Percentiles rank a stretch among this genome's conserved stretches.
These are phyloP conservation scores for Ceratocystis diversiconidia DNA, from an alignment of 2,329 filamentous ascomycete species.

Conservation along the genomic window DNA sequence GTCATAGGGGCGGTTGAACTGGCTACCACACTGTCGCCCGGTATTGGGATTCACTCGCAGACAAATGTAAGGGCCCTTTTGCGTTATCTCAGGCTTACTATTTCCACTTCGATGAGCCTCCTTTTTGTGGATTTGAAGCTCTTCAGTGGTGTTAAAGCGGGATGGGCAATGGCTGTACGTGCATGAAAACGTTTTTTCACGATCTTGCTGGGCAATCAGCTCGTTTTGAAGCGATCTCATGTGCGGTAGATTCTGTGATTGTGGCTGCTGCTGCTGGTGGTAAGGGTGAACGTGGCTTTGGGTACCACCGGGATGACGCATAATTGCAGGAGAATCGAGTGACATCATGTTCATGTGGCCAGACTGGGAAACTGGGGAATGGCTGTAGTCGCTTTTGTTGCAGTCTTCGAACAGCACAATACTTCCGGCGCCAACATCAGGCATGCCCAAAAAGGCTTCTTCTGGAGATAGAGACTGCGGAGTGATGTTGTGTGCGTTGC, in stretches of 20 bases:
- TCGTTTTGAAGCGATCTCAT: background rate
- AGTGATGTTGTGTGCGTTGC: constrained; percentile 1
- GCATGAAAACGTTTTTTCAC: constrained; percentile 66
- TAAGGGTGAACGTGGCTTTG: background rate
- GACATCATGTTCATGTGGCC: background rate
- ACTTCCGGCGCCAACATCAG: background rate
- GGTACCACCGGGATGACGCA: background rate
- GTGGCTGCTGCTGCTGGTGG: background rate
- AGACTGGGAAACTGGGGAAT: constrained; percentile 5
- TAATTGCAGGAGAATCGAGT: constrained; percentile 6
- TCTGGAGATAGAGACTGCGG: constrained; percentile 1
- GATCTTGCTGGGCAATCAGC: background rate
- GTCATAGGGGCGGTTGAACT: constrained; percentile 93
- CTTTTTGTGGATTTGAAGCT: constrained; percentile 89
- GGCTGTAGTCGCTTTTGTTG: background rate
- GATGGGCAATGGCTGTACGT: constrained; percentile 83
- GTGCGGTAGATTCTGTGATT: background rate
- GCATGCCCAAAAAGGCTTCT: background rate
- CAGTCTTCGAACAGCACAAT: constrained; percentile 1
- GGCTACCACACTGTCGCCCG: constrained; percentile 59
- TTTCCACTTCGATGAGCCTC: constrained; percentile 76
- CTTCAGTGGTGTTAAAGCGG: constrained; percentile 74
- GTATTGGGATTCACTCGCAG: constrained; percentile 89
- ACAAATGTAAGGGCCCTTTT: constrained; percentile 86
- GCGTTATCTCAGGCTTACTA: constrained; percentile 36